Base-by-base conservation (phyloP, 495 filamentous ascomycete genomes). In the Glarea lozoyensis region DNA sequence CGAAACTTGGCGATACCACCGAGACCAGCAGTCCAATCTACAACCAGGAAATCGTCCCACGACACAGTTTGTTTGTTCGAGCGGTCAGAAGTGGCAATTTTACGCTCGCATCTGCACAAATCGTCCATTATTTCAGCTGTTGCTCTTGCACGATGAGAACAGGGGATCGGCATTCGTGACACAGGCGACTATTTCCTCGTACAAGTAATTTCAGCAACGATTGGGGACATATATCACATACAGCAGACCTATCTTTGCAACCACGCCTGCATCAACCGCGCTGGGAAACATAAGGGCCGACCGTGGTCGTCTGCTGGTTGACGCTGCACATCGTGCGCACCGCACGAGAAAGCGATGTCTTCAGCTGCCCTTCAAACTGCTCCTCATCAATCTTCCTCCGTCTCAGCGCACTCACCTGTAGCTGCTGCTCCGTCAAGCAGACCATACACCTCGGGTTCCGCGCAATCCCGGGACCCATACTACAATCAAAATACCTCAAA, bases 281-380 rank as follows among this genome's bases (percentile, higher is more conserved):
- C n/a, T n/a, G n/a, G n/a, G n/a, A n/a, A n/a, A n/a, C n/a, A n/a
- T n/a, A n/a, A n/a, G n/a, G n/a, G n/a, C n/a, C n/a, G n/a, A n/a
- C n/a, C n/a, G n/a, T n/a, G n/a, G n/a, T n/a, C n/a, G n/a, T n/a
- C n/a, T n/a, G n/a, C n/a, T n/a, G n/a, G n/a, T n/a, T n/a, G n/a
- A n/a, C 45, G 17, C 47, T 46, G 50, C 50, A 35, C 54, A 15
- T 24, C 23, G 32, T 34, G 39, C 25, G 21, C n/a, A n/a, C n/a
- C n/a, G n/a, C n/a, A n/a, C n/a, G n/a, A n/a, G n/a, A n/a, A 45
- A 47, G 44, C 46, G 25, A 73, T 75, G 72, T 73, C 70, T 56
- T 70, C 70, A 52, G 72, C 69, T 63, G 70, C 72, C 48, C 60
- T 77, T 52, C 75, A 78, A 52, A 53, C 72, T 43, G 63, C 66